phyloP scores from a whole-genome alignment of 345 rosid genomes.

The Garcia nutans region DNA sequence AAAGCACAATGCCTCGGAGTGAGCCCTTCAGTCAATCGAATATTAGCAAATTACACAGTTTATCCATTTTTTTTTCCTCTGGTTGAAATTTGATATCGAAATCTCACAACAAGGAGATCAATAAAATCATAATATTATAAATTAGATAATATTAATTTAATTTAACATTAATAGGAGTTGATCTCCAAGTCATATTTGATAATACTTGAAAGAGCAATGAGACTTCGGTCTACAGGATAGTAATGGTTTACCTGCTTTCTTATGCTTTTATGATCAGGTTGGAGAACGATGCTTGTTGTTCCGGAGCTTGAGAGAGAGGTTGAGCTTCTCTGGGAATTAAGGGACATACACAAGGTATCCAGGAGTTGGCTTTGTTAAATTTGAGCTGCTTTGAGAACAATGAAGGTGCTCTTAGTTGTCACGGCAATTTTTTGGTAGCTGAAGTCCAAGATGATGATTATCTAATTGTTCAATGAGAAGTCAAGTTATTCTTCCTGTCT shows the following conservation, averaged over 20 bases:
- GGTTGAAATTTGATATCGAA: no score
- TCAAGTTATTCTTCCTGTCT: neutral
- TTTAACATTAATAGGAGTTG: no score
- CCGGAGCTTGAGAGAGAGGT: constrained; percentile 98
- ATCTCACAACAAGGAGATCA: no score
- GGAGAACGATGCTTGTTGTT: constrained; percentile 98
- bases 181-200: neutral
- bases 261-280: constrained; percentile 49
- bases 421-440: neutral
- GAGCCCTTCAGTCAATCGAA: constrained; percentile 78
- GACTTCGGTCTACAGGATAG: neutral
- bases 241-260: constrained; percentile 1
- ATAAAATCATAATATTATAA: no score
- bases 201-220: neutral
- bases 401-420: neutral
- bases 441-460: neutral
- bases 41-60: no score
- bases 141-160: no score
- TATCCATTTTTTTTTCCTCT: no score
- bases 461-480: neutral
- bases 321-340: constrained; percentile 73
- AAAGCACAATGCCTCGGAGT: constrained; percentile 92
- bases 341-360: constrained; percentile 68
- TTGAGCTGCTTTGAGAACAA: no score
- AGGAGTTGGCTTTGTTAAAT: neutral